These are phyloP conservation scores for Kalanchoe fedtschenkoi DNA, from an alignment of 164 flowering plant species.

Conservation along the genomic window DNA sequence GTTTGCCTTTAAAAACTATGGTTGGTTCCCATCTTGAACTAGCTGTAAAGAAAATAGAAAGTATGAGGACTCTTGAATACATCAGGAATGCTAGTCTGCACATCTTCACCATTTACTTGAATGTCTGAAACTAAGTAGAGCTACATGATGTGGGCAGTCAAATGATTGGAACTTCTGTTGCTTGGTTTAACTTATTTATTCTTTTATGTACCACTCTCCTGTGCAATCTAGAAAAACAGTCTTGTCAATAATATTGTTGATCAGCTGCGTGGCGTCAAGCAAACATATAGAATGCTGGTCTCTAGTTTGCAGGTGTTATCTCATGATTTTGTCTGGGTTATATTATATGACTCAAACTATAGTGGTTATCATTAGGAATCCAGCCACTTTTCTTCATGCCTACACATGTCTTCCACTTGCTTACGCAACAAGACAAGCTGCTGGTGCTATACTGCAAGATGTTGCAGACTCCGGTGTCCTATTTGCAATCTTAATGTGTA, in stretches of 20 bases:
- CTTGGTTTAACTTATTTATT: background rate
- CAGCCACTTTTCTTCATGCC: slow-evolving; percentile 79
- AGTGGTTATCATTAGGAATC: slow-evolving; percentile 40
- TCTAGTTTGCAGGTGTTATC: background rate
- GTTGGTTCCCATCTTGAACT: background rate
- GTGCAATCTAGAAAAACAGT: background rate
- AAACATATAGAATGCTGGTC: background rate
- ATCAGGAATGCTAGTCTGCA: background rate
- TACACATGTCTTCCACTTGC: slow-evolving; percentile 74
- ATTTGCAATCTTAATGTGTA: slow-evolving; percentile 94
- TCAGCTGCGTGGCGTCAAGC: too few species aligned
- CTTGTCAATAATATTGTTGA: background rate
- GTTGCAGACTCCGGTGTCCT: slow-evolving; percentile 94
- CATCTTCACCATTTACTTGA: background rate
- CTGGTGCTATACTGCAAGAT: slow-evolving; percentile 96
- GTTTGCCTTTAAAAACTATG: background rate
- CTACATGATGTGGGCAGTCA: background rate
- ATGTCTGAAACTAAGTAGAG: background rate
- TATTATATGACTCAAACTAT: background rate
- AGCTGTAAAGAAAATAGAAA: too few species aligned
- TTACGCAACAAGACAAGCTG: slow-evolving; percentile 89
- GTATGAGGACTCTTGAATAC: background rate
- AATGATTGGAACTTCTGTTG: background rate
- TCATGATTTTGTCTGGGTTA: background rate
- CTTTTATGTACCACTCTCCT: background rate